Base-by-base conservation (phyloP, 2,329 filamentous ascomycete genomes). In the Colletotrichum phormii region DNA sequence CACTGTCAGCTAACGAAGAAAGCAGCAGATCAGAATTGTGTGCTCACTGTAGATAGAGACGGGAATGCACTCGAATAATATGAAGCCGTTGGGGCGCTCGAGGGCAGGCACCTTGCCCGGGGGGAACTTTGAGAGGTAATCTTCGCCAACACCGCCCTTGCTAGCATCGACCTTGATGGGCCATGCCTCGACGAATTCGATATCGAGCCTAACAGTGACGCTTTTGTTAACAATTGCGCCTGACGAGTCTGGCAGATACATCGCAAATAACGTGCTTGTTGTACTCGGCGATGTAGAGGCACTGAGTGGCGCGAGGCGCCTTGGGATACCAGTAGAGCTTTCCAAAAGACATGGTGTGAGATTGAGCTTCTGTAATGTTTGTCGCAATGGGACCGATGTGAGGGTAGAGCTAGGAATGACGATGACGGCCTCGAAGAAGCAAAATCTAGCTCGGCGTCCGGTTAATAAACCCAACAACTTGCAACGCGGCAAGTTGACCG, bases 281-380 rank as follows among this genome's bases (percentile, higher is more conserved):
- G n/a, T 69, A 64, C 29, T 64, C 46, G 35, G 66, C 66, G n/a
- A 69, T 63, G 37, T 69, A 69, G 51, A 69, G 66, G 33, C 66
- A 69, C 18, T 69, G 66, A 5, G 66, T 69, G n/a, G 66, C 59
- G 51, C 66, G 66, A 64, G 66, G 66, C 22, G 66, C 66, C 66
- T 69, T 64, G 15, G 66, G 66, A 22, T 69, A 64, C 59, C 60
- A 69, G 66, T 69, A 64, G 13, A 69, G 66, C 51, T 69, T 69
- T 53, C 66, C 66, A 15, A 69, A 69, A 29, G 60, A 64, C 66
- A 69, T 69, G 29, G 18, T 26, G 55, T 12, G 22, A 59, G 13
- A 59, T 13, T 35, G 15, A 24, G 31, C 18, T 24, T n/a, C 11
- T 18, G 37, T 15, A 18, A 5, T 26, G 18, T 37, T 24, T 4